Percentiles rank a stretch among this genome's conserved stretches.
These are phyloP conservation scores for Coffea humblotiana DNA, from an alignment of 305 asterid genomes.

Conservation along the genomic window DNA sequence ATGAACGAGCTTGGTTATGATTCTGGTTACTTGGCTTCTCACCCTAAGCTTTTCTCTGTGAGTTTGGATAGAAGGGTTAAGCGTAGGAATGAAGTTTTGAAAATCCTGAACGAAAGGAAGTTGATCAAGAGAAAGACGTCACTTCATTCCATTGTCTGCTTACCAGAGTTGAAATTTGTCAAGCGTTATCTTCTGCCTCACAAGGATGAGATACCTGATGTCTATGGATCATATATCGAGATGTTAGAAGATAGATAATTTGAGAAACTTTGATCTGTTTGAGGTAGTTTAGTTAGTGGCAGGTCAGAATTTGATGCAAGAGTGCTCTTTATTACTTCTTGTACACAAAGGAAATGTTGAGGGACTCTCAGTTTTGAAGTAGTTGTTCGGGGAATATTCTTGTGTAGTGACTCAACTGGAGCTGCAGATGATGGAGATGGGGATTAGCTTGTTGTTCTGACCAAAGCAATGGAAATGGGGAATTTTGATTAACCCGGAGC, in stretches of 20 bases:
- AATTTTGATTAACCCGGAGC: too few species aligned
- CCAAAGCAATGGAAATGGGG: too few species aligned
- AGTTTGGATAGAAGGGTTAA: slow-evolving; percentile 27
- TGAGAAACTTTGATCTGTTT: not conserved
- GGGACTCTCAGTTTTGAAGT: too few species aligned
- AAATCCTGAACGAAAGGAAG: slow-evolving; percentile 21
- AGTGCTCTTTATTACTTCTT: too few species aligned
- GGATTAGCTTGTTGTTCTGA: too few species aligned
- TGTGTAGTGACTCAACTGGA: too few species aligned
- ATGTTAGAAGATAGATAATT: not conserved
- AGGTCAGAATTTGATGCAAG: too few species aligned
- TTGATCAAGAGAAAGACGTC: slow-evolving; percentile 8
- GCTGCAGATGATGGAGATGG: too few species aligned
- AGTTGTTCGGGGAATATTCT: too few species aligned
- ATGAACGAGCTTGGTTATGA: slow-evolving; percentile 20
- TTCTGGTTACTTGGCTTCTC: slow-evolving; percentile 13
- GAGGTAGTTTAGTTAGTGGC: too few species aligned
- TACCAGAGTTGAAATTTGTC: slow-evolving; percentile 11
- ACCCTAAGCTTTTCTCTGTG: slow-evolving; percentile 1
- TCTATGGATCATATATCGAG: slow-evolving; percentile 10
- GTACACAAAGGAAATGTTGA: too few species aligned
- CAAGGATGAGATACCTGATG: slow-evolving; percentile 23
- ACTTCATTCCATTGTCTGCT: not conserved
- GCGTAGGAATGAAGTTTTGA: slow-evolving; percentile 21
- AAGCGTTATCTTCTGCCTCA: slow-evolving; percentile 19